A percentile compares a stretch with the other conserved stretches of the same genome.
Conservation (phyloP, 163 green algal species). For the Scenedesmus sp. region DNA sequence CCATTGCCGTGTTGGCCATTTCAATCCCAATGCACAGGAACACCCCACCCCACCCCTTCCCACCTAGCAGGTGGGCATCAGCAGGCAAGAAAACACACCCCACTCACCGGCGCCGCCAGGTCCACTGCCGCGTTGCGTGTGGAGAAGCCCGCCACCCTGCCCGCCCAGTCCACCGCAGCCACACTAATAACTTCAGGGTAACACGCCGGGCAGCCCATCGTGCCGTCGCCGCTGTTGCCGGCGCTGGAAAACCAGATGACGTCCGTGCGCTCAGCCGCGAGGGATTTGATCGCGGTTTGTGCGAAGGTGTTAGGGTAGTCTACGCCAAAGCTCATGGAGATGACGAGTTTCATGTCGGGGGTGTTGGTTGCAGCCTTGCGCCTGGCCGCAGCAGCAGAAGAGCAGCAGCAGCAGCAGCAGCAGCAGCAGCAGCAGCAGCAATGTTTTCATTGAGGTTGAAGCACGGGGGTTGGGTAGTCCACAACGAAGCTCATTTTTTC, state of each 20-base stretch:
- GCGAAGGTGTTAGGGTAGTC: constrained; percentile 38
- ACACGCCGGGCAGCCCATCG: constrained; percentile 10
- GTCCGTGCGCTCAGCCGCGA: constrained; percentile 23
- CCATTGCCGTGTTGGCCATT: background rate
- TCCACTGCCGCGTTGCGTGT: constrained; percentile 26
- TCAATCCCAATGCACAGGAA: too few species aligned
- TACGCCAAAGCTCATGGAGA: constrained; percentile 26
- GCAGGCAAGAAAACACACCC: background rate
- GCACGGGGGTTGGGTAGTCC: too few species aligned
- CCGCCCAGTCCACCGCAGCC: constrained; percentile 25
- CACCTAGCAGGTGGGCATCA: too few species aligned
- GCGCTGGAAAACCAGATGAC: constrained; percentile 26
- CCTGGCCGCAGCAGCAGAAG: background rate
- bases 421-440: background rate
- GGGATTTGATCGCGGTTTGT: constrained; percentile 8
- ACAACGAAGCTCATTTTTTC: too few species aligned
- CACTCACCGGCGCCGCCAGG: constrained; percentile 4
- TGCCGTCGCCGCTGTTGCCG: constrained; percentile 37
- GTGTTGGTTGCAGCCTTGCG: constrained; percentile 18
- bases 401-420: background rate
- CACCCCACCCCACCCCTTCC: too few species aligned
- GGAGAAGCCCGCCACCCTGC: constrained; percentile 29
- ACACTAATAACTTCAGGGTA: constrained; percentile 39
- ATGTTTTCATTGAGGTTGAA: too few species aligned
- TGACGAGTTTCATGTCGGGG: constrained; percentile 30